A percentile compares a stretch with the other conserved stretches of the same genome.
Conservation (phyloP, 768 basidiomycete species). For the Lactarius akahatsu region DNA sequence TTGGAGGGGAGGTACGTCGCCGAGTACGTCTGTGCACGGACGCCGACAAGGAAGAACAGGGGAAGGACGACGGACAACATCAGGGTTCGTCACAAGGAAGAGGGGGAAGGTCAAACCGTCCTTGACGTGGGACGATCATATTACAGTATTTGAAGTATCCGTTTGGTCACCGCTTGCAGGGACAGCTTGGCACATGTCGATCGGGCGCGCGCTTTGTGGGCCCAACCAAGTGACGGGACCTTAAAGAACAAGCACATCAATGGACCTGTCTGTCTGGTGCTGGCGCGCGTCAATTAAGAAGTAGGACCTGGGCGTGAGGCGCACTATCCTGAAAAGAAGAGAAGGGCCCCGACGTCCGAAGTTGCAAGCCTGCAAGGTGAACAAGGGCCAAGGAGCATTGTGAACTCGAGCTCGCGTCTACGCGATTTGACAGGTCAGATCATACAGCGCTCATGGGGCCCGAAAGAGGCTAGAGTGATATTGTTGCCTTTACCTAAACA, state of each 20-base stretch:
- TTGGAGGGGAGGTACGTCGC: conserved; percentile 52
- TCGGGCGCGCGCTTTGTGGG: not conserved
- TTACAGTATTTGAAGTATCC: not conserved
- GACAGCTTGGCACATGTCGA: not conserved
- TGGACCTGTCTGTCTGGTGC: not conserved
- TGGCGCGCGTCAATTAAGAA: not conserved
- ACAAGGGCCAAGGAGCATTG: not conserved
- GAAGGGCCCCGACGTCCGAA: not conserved
- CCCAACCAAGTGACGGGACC: not conserved
- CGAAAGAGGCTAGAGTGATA: not conserved
- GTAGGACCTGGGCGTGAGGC: not conserved
- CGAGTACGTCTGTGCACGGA: conserved; percentile 40
- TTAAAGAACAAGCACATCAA: no score
- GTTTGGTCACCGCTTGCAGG: not conserved
- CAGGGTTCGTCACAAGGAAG: not conserved
- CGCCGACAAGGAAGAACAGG: conserved; percentile 25
- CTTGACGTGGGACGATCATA: not conserved
- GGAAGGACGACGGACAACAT: conserved; percentile 23
- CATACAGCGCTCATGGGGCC: not conserved
- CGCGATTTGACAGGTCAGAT: not conserved
- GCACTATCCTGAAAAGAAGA: not conserved
- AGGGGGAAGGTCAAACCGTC: not conserved
- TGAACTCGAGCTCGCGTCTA: not conserved
- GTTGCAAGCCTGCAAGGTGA: not conserved
- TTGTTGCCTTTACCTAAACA: not conserved